These are phyloP conservation scores for Yamadazyma kanchanaburiensis DNA, from an alignment of 1,139 yeast species.

Conservation along the genomic window DNA sequence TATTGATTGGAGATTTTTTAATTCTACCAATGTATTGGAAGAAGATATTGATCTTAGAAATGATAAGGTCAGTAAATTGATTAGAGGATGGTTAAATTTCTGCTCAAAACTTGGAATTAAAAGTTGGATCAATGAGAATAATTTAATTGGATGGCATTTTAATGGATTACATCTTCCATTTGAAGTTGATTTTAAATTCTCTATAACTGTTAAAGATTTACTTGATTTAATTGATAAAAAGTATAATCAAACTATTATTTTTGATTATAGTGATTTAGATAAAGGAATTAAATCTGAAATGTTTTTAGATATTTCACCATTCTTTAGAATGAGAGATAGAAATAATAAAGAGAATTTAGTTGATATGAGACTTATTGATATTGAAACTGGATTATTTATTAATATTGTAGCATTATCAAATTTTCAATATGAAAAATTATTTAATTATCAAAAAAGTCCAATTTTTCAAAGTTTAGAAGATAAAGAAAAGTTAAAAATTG, in stretches of 20 bases:
- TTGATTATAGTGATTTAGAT: constrained; percentile 21
- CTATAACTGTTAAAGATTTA: constrained; percentile 44
- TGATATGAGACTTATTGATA: constrained; percentile 78
- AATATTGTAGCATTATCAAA: constrained; percentile 56
- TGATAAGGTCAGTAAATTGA: constrained; percentile 24
- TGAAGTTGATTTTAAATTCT: constrained; percentile 52
- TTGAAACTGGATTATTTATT: constrained; percentile 69
- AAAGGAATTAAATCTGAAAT: constrained; percentile 24
- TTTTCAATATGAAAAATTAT: constrained; percentile 13
- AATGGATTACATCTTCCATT: constrained; percentile 51
- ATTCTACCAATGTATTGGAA: constrained; percentile 18
- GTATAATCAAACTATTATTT: constrained; percentile 41
- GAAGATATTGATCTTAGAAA: constrained; percentile 19
- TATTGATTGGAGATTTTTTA: constrained; percentile 46
- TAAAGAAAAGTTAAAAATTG: constrained; percentile 7
- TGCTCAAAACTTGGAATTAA: constrained; percentile 21
- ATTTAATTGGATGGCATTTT: constrained; percentile 53
- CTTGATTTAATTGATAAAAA: constrained; percentile 30
- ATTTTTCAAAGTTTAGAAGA: constrained; percentile 13
- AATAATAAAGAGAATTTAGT: constrained; percentile 55
- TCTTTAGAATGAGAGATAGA: constrained; percentile 28
- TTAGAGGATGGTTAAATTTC: constrained; percentile 31
- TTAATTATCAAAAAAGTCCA: constrained; percentile 10
- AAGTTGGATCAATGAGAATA: constrained; percentile 51
- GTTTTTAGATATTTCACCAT: constrained; percentile 39